These are phyloP conservation scores for Phytophthora palmivora DNA, from an alignment of 352 stramenopile species.

Conservation along the genomic window DNA sequence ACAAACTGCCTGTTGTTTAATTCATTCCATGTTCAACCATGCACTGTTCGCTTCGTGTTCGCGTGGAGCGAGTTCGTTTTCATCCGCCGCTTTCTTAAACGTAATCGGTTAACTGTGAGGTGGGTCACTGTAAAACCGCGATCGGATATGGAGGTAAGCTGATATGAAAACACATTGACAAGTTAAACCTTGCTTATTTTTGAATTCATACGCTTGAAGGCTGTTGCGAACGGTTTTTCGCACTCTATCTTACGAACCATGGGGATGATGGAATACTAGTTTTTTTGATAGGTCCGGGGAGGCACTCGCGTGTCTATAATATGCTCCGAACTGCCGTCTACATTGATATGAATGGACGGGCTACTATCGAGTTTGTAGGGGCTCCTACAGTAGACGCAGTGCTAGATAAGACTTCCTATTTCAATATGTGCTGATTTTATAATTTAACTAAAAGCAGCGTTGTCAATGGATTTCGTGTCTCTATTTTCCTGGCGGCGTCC, in stretches of 20 bases:
- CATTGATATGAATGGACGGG: conserved; percentile 3
- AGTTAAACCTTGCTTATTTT: too few species aligned
- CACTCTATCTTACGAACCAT: conserved; percentile 1
- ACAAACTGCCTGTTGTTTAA: too few species aligned
- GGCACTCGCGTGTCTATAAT: neutral
- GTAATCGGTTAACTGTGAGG: too few species aligned
- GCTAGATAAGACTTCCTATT: conserved; percentile 5
- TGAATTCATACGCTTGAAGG: too few species aligned
- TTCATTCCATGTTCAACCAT: too few species aligned
- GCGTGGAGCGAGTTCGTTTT: too few species aligned
- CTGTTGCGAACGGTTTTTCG: neutral
- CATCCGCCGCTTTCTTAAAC: too few species aligned
- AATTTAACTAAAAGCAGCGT: neutral
- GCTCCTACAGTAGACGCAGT: conserved; percentile 1
- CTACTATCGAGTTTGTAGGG: too few species aligned
- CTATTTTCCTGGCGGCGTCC: conserved; percentile 6
- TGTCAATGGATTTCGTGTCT: conserved; percentile 1
- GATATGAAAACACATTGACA: too few species aligned
- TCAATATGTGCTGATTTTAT: neutral
- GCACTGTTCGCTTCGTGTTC: too few species aligned
- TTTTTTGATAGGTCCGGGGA: neutral
- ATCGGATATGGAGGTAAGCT: too few species aligned
- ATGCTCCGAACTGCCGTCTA: conserved; percentile 11
- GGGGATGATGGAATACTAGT: conserved; percentile 1
- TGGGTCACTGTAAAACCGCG: too few species aligned